phyloP scores from a whole-genome alignment of 2,329 filamentous ascomycete genomes.

The Pyricularia grisea region DNA sequence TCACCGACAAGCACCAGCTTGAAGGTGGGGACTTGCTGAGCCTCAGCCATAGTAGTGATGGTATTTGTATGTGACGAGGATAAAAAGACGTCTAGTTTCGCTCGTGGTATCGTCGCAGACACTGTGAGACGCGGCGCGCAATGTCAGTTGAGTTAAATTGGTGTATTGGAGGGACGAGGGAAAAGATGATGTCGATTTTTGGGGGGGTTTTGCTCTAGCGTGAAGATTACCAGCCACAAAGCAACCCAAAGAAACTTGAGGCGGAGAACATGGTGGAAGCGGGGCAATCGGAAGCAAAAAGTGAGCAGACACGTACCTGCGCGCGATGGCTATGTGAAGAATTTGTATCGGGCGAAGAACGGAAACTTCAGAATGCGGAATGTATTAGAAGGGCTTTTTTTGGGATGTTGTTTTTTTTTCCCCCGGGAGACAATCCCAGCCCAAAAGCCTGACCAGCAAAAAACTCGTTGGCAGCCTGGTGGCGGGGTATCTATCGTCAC shows the following conservation, averaged over 20 bases:
- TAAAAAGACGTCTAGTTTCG: slow-evolving; percentile 9
- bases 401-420: neutral
- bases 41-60: slow-evolving; percentile 53
- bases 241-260: neutral
- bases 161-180: slow-evolving; percentile 15
- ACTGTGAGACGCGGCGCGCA: neutral
- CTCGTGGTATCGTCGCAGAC: neutral
- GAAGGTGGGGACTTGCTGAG: slow-evolving; percentile 64
- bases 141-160: neutral
- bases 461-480: slow-evolving; percentile 3
- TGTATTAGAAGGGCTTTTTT: neutral
- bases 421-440: neutral
- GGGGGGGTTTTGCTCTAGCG: neutral
- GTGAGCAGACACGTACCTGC: neutral
- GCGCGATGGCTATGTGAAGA: neutral
- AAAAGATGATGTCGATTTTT: neutral
- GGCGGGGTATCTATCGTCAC: slow-evolving; percentile 1
- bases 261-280: neutral
- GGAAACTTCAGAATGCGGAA: neutral
- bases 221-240: neutral
- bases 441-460: slow-evolving; percentile 3
- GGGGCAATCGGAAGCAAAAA: neutral
- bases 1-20: slow-evolving; percentile 99
- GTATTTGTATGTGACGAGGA: slow-evolving; percentile 27
- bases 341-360: neutral